Evolutionary conservation across 306 rosid species (phyloP).

Genomic region (Crataegus laevigata): DNA sequence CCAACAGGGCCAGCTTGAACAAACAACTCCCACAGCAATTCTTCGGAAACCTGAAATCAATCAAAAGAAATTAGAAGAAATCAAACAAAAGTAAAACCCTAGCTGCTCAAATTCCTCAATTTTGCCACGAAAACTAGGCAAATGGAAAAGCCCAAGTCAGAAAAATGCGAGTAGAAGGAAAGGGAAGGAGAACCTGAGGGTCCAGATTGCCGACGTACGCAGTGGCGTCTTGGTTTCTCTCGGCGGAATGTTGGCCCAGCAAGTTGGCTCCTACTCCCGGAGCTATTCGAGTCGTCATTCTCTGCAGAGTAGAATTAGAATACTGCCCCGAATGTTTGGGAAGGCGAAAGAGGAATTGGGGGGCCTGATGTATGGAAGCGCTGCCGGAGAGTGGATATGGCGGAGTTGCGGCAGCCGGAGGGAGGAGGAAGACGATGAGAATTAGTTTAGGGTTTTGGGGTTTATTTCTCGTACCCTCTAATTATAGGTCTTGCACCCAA

Average conservation of each 20-base stretch:
- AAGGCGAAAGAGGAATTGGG: not conserved
- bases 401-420: not conserved
- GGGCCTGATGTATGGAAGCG: not conserved
- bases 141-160: not conserved
- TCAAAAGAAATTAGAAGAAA: not conserved
- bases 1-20: slow-evolving; percentile 69
- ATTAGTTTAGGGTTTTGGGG: slow-evolving; percentile 1
- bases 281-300: slow-evolving; percentile 91
- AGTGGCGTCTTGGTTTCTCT: slow-evolving; percentile 97
- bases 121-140: not conserved
- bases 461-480: too few species aligned
- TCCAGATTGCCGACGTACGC: slow-evolving; percentile 98
- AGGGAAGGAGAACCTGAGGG: slow-evolving; percentile 44
- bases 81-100: not conserved
- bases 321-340: not conserved
- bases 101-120: not conserved
- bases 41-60: slow-evolving; percentile 36
- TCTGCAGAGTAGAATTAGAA: not conserved
- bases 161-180: not conserved
- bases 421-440: not conserved
- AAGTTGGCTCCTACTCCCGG: slow-evolving; percentile 97
- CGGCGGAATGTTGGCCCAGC: slow-evolving; percentile 74
- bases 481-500: too few species aligned
- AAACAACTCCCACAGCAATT: slow-evolving; percentile 53
- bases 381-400: not conserved